A percentile compares a stretch with the other conserved stretches of the same genome.
phyloP scores from a whole-genome alignment of 2,329 filamentous ascomycete species.

The Neodidymelliopsis sp. region DNA sequence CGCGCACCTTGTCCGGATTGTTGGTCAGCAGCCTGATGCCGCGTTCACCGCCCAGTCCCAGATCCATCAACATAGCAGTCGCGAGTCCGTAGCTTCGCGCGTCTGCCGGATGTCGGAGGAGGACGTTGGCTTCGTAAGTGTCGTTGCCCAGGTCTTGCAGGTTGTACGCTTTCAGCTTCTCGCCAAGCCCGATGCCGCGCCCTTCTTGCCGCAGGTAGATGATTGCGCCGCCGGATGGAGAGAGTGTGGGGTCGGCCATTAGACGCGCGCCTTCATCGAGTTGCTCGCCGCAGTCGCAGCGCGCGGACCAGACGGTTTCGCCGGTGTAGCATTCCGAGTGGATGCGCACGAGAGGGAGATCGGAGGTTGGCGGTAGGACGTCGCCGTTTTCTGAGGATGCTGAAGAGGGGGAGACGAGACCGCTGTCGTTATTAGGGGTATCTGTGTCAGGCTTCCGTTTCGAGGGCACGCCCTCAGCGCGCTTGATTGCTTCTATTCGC shows the following conservation, averaged over 20 bases:
- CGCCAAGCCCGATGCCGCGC: slow-evolving; percentile 89
- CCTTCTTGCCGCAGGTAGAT: slow-evolving; percentile 96
- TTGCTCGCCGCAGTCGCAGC: slow-evolving; percentile 97
- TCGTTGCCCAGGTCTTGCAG: slow-evolving; percentile 96
- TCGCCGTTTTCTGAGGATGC: slow-evolving; percentile 41
- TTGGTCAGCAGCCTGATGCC: slow-evolving; percentile 90
- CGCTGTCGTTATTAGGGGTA: slow-evolving; percentile 18
- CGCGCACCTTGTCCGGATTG: slow-evolving; percentile 95
- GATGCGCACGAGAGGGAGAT: slow-evolving; percentile 83
- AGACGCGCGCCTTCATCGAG: slow-evolving; percentile 93
- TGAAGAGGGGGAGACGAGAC: slow-evolving; percentile 26
- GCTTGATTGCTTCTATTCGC: slow-evolving; percentile 63
- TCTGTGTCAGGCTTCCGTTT: slow-evolving; percentile 22
- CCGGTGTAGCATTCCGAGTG: slow-evolving; percentile 99
- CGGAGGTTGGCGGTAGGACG: slow-evolving; percentile 37
- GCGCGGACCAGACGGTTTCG: slow-evolving; percentile 96
- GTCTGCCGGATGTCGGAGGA: slow-evolving; percentile 91
- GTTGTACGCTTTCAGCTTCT: slow-evolving; percentile 98
- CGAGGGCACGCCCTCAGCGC: slow-evolving; percentile 45
- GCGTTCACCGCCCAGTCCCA: slow-evolving; percentile 72
- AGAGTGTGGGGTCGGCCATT: slow-evolving; percentile 75
- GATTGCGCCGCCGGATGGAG: slow-evolving; percentile 80
- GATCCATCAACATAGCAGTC: slow-evolving; percentile 89
- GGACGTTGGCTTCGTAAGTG: slow-evolving; percentile 92
- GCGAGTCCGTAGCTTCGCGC: slow-evolving; percentile 95